Base-by-base conservation (phyloP, 345 rosid genomes). In the Salix brachista region DNA sequence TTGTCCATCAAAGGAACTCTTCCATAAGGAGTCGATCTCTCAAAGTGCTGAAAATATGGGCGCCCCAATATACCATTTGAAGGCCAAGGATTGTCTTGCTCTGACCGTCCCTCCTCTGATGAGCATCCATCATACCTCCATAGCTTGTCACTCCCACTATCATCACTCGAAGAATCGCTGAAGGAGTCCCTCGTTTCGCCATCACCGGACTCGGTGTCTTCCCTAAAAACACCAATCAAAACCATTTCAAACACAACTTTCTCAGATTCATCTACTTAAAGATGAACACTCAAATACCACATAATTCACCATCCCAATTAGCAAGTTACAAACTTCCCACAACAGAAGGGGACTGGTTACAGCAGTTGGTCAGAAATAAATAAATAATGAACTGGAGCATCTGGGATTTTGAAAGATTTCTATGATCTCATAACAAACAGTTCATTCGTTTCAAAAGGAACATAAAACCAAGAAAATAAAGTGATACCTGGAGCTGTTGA, bases 1-100 rank as follows among this genome's bases (percentile, higher is more conserved):
- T 96, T 94, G 80, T 96, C 99, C 97, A 89, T 91, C 82, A 96
- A 92, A 79, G 99, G 99, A 81, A 96, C 97, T 79, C 99, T 86
- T 76, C 90, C 90, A 79, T 89, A 92, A 69, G 99, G 99, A 82
- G 99, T 85, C 60, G 92, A 90, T 88, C 90, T 91, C 86, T 96
- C 99, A 67, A 92, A 94, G 83, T 91, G 82, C 85, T 92, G 94
- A 28, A 88, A 81, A 62, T 94, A 91, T 36, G 90, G 92, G 79
- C 87, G 80, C 19, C 99, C 99, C 81, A 96, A 79, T 37, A 94
- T 84, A 75, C 92, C 91, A 81, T 90, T 92, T 0, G 85, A 87
- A 83, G 86, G 94, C 84, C 86, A 88, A 5, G 80, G 81, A 76
- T 80, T 82, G 25, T 91, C 97, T 37, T 90, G 92, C 66, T 94